A percentile compares a stretch with the other conserved stretches of the same genome.
phyloP scores from a whole-genome alignment of 257 asterid genomes.

The Solanum chilense region DNA sequence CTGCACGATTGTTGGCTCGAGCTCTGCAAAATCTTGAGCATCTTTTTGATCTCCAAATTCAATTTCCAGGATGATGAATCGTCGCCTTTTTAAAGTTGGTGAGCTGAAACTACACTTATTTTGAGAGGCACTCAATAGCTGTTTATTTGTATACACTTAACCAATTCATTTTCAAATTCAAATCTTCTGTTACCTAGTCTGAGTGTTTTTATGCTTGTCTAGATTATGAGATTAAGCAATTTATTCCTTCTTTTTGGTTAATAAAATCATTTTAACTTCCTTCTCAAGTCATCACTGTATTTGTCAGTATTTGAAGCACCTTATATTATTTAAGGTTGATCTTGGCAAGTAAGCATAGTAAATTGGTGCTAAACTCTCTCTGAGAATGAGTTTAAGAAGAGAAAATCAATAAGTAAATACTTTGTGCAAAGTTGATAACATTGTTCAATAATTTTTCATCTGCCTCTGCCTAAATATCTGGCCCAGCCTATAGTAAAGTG shows the following conservation, averaged over 20 bases:
- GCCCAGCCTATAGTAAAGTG: constrained; percentile 39
- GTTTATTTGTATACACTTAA: not conserved
- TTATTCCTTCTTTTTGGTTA: not conserved
- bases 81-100: not conserved
- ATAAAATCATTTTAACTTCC: not conserved
- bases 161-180: not conserved
- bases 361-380: not conserved
- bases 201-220: not conserved
- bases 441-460: constrained; percentile 33
- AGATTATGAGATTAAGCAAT: not conserved
- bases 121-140: not conserved
- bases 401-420: not conserved
- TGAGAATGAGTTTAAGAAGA: not conserved
- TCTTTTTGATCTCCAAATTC: not conserved
- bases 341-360: not conserved
- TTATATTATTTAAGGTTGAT: not conserved
- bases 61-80: not conserved
- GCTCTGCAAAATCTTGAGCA: not conserved
- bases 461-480: constrained; percentile 52
- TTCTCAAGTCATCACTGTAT: not conserved
- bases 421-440: not conserved
- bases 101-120: not conserved
- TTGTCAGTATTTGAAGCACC: not conserved
- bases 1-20: not conserved
- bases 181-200: not conserved